phyloP scores from a whole-genome alignment of 768 basidiomycete species.

The Psilocybe cubensis region DNA sequence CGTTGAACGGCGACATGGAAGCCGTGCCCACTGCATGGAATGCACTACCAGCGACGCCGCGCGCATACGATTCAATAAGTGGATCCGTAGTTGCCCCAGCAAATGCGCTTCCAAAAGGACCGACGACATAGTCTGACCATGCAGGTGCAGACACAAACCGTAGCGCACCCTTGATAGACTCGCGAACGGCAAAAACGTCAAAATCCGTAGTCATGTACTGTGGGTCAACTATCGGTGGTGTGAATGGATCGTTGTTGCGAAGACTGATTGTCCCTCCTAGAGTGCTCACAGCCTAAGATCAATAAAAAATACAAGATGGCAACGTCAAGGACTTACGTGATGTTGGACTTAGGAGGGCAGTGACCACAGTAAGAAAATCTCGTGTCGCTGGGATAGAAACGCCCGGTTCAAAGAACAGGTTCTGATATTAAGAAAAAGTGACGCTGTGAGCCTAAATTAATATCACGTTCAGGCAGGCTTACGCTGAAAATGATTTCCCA shows the following conservation, averaged over 20 bases:
- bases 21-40: slow-evolving; percentile 35
- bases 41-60: slow-evolving; percentile 18
- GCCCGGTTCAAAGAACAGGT: slow-evolving; percentile 4
- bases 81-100: slow-evolving; percentile 26
- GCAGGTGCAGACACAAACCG: slow-evolving; percentile 27
- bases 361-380: slow-evolving; percentile 24
- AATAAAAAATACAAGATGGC: too few relatives aligned
- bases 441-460: background rate
- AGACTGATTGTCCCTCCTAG: slow-evolving; percentile 36
- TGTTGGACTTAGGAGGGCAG: slow-evolving; percentile 25
- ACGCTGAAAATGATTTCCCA: slow-evolving; percentile 37
- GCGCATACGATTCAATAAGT: slow-evolving; percentile 26
- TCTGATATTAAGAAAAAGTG: background rate
- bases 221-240: slow-evolving; percentile 49
- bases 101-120: slow-evolving; percentile 10
- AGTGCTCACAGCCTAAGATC: background rate
- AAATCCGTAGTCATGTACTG: slow-evolving; percentile 39
- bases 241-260: slow-evolving; percentile 45
- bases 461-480: slow-evolving; percentile 6
- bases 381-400: slow-evolving; percentile 18
- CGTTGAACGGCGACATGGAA: slow-evolving; percentile 26
- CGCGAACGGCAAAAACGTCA: slow-evolving; percentile 30
- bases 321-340: slow-evolving; percentile 35
- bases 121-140: slow-evolving; percentile 28
- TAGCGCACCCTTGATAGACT: slow-evolving; percentile 22